A percentile compares a stretch with the other conserved stretches of the same genome.
Conservation (phyloP, 2,329 filamentous ascomycete species). For the Trichophyton benhamiae region DNA sequence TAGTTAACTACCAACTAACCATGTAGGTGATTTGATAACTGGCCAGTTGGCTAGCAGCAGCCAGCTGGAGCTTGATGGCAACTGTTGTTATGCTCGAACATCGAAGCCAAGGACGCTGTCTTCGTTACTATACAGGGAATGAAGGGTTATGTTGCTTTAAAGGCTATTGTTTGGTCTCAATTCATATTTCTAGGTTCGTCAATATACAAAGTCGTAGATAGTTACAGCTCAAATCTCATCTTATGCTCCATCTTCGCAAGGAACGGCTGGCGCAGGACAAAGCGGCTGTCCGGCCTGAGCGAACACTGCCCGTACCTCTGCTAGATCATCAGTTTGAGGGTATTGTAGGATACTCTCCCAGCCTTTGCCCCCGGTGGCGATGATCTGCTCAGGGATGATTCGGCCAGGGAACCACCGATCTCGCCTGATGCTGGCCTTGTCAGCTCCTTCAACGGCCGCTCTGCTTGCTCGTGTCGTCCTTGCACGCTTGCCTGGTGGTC, state of each 20-base stretch:
- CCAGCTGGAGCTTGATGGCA: too few species aligned
- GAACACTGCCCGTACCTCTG: neutral
- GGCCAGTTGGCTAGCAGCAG: too few species aligned
- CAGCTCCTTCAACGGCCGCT: slow-evolving; percentile 64
- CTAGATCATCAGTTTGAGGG: neutral
- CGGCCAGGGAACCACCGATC: slow-evolving; percentile 59
- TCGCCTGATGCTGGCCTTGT: slow-evolving; percentile 51
- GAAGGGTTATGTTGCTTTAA: too few species aligned
- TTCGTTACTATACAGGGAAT: too few species aligned
- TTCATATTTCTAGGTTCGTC: neutral
- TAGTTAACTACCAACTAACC: too few species aligned
- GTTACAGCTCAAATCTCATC: neutral
- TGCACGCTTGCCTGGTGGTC: slow-evolving; percentile 42
- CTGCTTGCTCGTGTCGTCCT: slow-evolving; percentile 62
- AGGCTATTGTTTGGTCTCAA: neutral
- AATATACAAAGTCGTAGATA: neutral
- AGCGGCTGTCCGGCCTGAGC: neutral
- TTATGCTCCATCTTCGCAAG: neutral
- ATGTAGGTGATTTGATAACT: too few species aligned
- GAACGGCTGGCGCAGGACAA: neutral
- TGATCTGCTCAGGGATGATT: slow-evolving; percentile 49
- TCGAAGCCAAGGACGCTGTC: too few species aligned
- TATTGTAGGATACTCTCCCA: slow-evolving; percentile 28
- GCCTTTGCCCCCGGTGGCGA: slow-evolving; percentile 47
- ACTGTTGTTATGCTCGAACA: too few species aligned